Conservation (phyloP, 768 basidiomycete species). For the Xerocomus brunneocitrinus region DNA sequence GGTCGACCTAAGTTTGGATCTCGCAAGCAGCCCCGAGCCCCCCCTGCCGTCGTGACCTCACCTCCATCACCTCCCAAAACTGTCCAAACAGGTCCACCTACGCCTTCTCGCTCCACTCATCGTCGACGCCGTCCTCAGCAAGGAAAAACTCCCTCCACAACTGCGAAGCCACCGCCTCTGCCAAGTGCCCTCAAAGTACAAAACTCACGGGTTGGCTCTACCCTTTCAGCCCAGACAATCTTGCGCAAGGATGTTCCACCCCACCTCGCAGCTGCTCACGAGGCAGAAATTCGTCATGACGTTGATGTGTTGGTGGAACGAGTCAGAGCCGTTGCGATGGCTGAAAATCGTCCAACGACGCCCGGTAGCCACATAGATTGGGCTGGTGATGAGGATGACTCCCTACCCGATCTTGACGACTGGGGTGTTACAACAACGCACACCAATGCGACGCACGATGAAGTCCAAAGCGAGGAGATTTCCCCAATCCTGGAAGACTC, state of each 20-base stretch:
- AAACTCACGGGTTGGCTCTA: constrained; percentile 26
- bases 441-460: constrained; percentile 21
- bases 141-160: constrained; percentile 21
- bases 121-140: constrained; percentile 49
- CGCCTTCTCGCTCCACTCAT: constrained; percentile 39
- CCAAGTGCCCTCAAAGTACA: constrained; percentile 31
- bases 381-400: constrained; percentile 83
- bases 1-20: constrained; percentile 20
- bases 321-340: constrained; percentile 71
- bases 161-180: constrained; percentile 13
- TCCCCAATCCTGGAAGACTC: constrained; percentile 67
- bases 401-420: constrained; percentile 78
- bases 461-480: constrained; percentile 41
- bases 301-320: constrained; percentile 78
- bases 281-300: constrained; percentile 52
- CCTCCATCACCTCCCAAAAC: constrained; percentile 21
- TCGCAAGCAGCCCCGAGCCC: constrained; percentile 18
- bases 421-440: constrained; percentile 64
- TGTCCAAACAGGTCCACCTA: constrained; percentile 24
- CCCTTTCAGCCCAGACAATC: constrained; percentile 26
- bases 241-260: constrained; percentile 55
- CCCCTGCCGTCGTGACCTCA: constrained; percentile 20
- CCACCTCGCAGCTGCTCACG: constrained; percentile 40
- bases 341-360: constrained; percentile 57
- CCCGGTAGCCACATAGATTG: constrained; percentile 83